Percentiles rank a stretch among this genome's conserved stretches.
Evolutionary conservation across 2,329 filamentous ascomycete species (phyloP).

Genomic region (Ophiostoma quercus): DNA sequence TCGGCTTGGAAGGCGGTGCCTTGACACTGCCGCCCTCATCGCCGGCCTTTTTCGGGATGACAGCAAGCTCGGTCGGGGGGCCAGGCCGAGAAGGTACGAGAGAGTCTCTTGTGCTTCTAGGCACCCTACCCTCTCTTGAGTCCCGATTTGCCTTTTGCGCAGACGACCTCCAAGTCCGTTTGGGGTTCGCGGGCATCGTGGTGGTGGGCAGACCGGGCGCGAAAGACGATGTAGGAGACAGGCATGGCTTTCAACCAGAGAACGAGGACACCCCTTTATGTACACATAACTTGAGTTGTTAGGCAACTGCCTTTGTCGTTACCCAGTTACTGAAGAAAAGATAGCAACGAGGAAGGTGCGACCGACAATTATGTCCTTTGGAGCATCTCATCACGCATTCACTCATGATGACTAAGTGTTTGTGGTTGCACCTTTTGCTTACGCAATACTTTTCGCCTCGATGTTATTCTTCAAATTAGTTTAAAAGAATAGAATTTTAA

Average conservation of each 20-base stretch:
- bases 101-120: not conserved
- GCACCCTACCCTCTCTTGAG: not conserved
- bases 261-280: not conserved
- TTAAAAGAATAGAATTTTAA: no score
- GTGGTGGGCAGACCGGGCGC: not conserved
- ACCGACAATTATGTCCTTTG: not conserved
- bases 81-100: not conserved
- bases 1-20: not conserved
- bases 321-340: not conserved
- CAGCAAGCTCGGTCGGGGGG: not conserved
- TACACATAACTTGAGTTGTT: not conserved
- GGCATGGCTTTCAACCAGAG: not conserved
- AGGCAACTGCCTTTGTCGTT: conserved; percentile 1
- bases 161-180: not conserved
- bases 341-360: not conserved
- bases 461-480: no score
- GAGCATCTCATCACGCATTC: not conserved
- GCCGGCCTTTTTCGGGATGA: not conserved
- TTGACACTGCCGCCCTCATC: not conserved
- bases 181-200: not conserved
- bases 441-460: not conserved
- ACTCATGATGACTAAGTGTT: not conserved
- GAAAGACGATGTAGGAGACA: not conserved
- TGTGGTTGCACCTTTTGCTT: not conserved
- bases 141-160: not conserved